Evolutionary conservation across 2,329 filamentous ascomycete genomes (phyloP).

Genomic region (Verticillium nubilum): DNA sequence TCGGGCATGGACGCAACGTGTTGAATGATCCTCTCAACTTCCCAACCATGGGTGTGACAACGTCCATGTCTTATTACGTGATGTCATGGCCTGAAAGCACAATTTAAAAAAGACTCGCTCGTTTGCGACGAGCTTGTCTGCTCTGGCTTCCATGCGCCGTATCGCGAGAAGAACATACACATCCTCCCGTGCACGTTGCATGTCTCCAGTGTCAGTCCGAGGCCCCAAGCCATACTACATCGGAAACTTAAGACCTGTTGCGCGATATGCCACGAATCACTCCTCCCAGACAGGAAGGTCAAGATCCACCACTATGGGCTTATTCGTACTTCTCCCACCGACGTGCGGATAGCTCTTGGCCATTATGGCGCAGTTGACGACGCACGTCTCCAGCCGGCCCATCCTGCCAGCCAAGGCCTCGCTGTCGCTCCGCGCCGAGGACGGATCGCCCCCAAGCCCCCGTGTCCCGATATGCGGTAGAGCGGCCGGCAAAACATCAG

Average conservation of each 20-base stretch:
- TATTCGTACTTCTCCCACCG: conserved; percentile 62
- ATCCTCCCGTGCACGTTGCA: no score
- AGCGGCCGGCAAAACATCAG: not conserved
- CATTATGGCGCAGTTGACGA: conserved; percentile 76
- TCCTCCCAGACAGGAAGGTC: conserved; percentile 56
- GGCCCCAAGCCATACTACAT: not conserved
- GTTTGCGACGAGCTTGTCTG: no score
- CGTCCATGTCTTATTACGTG: no score
- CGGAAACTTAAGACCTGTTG: no score
- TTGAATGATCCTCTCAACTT: no score
- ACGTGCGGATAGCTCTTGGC: conserved; percentile 59
- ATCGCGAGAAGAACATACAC: no score
- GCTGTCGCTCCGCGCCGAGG: conserved; percentile 33
- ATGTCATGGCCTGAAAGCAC: no score
- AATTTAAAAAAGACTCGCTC: no score
- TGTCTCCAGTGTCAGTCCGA: not conserved
- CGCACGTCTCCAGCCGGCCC: conserved; percentile 61
- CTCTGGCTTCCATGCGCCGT: no score
- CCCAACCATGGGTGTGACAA: no score
- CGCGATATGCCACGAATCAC: not conserved
- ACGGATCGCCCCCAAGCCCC: conserved; percentile 34
- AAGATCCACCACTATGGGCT: conserved; percentile 79
- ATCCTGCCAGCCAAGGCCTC: conserved; percentile 32
- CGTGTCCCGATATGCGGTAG: conserved; percentile 20
- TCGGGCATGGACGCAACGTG: no score